phyloP scores from a whole-genome alignment of 2,329 filamentous ascomycete genomes.

The Sporothrix brunneoviolacea region DNA sequence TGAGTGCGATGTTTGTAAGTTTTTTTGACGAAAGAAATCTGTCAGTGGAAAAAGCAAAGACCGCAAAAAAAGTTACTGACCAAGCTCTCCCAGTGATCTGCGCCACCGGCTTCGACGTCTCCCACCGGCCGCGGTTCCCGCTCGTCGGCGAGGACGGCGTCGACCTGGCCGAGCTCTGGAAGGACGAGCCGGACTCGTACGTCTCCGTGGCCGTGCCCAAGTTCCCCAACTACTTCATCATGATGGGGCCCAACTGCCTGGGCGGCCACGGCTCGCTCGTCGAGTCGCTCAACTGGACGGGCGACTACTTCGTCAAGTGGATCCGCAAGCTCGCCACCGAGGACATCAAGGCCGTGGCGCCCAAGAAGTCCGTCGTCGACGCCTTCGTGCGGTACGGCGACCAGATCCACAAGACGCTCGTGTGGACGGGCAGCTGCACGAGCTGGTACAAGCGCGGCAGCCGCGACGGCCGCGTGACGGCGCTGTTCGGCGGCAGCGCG shows the following conservation, averaged over 20 bases:
- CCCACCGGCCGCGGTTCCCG: conserved; percentile 27
- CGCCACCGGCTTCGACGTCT: conserved; percentile 32
- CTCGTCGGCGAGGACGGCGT: conserved; percentile 8
- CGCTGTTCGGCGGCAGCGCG: conserved; percentile 16
- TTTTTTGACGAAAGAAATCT: conserved; percentile 4
- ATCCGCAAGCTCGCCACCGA: conserved; percentile 24
- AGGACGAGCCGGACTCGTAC: conserved; percentile 2
- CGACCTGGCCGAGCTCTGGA: conserved; percentile 16
- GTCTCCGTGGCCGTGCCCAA: conserved; percentile 7
- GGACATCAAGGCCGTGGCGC: conserved; percentile 22
- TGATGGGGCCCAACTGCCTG: conserved; percentile 14
- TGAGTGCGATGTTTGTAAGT: conserved; percentile 17
- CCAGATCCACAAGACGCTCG: conserved; percentile 27
- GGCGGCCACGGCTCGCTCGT: conserved; percentile 11
- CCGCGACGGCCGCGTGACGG: conserved; percentile 18
- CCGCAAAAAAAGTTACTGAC: too few relatives aligned
- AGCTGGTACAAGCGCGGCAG: conserved; percentile 24
- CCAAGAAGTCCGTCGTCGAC: conserved; percentile 21
- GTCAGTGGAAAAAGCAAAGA: too few relatives aligned
- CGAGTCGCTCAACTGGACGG: conserved; percentile 8
- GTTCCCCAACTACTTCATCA: conserved; percentile 12
- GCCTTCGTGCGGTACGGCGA: conserved; percentile 27
- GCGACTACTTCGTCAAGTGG: conserved; percentile 12
- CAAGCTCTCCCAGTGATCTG: conserved; percentile 27
- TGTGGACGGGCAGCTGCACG: conserved; percentile 24